Base-by-base conservation (phyloP, 257 asterid genomes). In the Scutellaria minor region DNA sequence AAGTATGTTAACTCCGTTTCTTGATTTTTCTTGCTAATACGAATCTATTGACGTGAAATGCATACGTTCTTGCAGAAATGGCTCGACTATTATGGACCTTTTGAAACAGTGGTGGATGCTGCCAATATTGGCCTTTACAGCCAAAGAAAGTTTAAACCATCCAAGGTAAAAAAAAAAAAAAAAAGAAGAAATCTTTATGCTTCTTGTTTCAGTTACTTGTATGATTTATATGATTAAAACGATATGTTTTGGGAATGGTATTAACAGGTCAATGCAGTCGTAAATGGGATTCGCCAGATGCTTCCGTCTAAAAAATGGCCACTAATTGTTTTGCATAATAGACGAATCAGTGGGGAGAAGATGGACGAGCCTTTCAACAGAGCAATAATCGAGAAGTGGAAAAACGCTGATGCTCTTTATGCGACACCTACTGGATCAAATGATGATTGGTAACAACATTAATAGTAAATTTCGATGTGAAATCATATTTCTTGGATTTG, bases 361-460 rank as follows among this genome's bases (percentile, higher is more conserved):
- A 84, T 86, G 93, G 85, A 89, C 8, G 86, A 81, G 69, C 92
- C 97, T 52, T 42, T 75, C 51, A 87, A 91, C 77, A 80, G 73
- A 75, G 47, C 78, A 1, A 72, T 91, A 66, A 66, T 90, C 24
- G 93, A 93, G 22, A 91, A 85, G 80, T 91, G 96, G 96, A 89
- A 68, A 83, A 84, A 74, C 39, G 92, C 87, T 0, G 96, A 83
- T 66, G 97, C 96, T 2, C 88, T 91, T 24, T 90, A 86, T 80
- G 96, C 93, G 76, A 93, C 98, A 56, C 97, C 98, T 35, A 85
- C 92, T 10, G 96, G 98, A 65, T 93, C 98, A 72, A 93, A 93
- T 81, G 98, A 93, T 85, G 97, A 91, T 84, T 93, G 98, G 97
- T 90, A 73, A 79, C 75, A 45, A 73, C 44, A 22, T 46, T 59